phyloP scores from a whole-genome alignment of 495 filamentous ascomycete genomes.

The Cercophora sp. region DNA sequence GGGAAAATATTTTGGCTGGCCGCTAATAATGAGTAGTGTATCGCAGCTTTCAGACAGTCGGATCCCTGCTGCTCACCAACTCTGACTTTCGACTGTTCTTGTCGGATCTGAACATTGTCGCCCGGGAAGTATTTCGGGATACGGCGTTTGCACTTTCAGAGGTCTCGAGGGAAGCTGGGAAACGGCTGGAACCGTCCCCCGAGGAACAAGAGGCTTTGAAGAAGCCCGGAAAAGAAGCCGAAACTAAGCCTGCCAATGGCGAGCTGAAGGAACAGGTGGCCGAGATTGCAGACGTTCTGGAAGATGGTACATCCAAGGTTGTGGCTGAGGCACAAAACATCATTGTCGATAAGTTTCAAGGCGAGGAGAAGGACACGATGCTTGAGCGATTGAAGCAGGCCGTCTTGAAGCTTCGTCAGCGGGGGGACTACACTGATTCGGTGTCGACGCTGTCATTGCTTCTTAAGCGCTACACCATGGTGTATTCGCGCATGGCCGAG shows the following conservation, averaged over 20 bases:
- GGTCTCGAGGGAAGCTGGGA: slow-evolving; percentile 66
- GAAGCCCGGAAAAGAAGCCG: slow-evolving; percentile 53
- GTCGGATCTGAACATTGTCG: slow-evolving; percentile 73
- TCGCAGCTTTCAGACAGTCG: slow-evolving; percentile 77
- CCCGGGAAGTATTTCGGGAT: slow-evolving; percentile 81
- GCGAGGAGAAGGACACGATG: slow-evolving; percentile 68
- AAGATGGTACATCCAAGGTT: slow-evolving; percentile 60
- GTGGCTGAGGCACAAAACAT: slow-evolving; percentile 62
- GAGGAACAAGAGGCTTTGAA: slow-evolving; percentile 55
- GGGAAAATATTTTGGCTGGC: background rate
- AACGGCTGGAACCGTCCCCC: slow-evolving; percentile 63
- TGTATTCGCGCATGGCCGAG: slow-evolving; percentile 69
- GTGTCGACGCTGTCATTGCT: slow-evolving; percentile 73
- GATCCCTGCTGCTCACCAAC: slow-evolving; percentile 79
- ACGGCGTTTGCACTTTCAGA: slow-evolving; percentile 73
- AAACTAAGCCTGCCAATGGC: slow-evolving; percentile 49
- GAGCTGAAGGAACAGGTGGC: slow-evolving; percentile 59
- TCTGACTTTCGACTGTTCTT: slow-evolving; percentile 85
- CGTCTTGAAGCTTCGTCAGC: slow-evolving; percentile 68
- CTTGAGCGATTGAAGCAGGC: slow-evolving; percentile 70
- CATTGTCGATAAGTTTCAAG: slow-evolving; percentile 61
- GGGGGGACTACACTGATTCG: slow-evolving; percentile 78
- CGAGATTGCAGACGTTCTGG: slow-evolving; percentile 61
- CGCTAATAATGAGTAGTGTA: slow-evolving; percentile 53
- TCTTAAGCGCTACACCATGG: slow-evolving; percentile 70